Conservation (phyloP, 805 yeast genomes). For the Candida peoriensis region DNA sequence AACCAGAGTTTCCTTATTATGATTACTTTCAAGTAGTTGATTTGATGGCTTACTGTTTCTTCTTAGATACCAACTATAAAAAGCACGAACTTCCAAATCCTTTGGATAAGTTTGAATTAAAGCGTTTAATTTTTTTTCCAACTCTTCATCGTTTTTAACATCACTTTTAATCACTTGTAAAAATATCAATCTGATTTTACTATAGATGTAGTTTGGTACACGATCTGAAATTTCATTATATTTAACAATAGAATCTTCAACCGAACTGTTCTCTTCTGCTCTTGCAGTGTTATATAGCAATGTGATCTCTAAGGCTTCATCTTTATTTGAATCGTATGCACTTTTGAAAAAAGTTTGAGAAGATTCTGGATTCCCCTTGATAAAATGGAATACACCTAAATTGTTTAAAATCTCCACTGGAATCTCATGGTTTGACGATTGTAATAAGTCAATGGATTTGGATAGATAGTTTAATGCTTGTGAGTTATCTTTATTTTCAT, state of each 20-base stretch:
- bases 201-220: slow-evolving; percentile 70
- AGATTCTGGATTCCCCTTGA: slow-evolving; percentile 52
- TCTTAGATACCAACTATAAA: slow-evolving; percentile 83
- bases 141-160: slow-evolving; percentile 29
- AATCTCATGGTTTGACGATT: slow-evolving; percentile 26
- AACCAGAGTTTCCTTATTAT: slow-evolving; percentile 80
- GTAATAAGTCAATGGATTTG: slow-evolving; percentile 50
- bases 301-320: slow-evolving; percentile 34
- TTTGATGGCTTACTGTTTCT: slow-evolving; percentile 43
- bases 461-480: slow-evolving; percentile 61
- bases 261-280: slow-evolving; percentile 45
- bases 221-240: slow-evolving; percentile 54
- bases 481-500: slow-evolving; percentile 62
- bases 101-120: slow-evolving; percentile 51
- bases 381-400: slow-evolving; percentile 76
- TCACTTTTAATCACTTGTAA: slow-evolving; percentile 49
- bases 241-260: slow-evolving; percentile 19
- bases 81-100: slow-evolving; percentile 80
- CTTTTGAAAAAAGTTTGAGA: slow-evolving; percentile 52
- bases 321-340: slow-evolving; percentile 35
- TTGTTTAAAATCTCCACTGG: slow-evolving; percentile 70
- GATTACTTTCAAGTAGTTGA: slow-evolving; percentile 63
- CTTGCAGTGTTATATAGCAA: slow-evolving; percentile 74
- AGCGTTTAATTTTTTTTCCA: slow-evolving; percentile 48
- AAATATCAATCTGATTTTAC: slow-evolving; percentile 66